These are phyloP conservation scores for Flaveria linearis DNA, from an alignment of 129 eudicot genomes.

Conservation along the genomic window DNA sequence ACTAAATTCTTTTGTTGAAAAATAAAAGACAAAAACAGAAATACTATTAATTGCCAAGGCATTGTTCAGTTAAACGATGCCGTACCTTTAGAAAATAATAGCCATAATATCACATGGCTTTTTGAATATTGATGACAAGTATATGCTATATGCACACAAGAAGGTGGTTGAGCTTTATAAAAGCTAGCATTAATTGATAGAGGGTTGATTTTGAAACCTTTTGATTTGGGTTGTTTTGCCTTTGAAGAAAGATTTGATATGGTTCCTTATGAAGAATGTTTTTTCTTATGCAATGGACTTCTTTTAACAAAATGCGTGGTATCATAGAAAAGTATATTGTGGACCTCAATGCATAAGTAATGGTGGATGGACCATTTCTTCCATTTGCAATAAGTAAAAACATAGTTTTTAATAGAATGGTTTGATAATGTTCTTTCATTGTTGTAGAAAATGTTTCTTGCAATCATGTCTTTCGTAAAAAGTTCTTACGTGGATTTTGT, in stretches of 20 bases:
- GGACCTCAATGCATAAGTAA: constrained; percentile 26
- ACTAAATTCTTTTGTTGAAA: too few relatives aligned
- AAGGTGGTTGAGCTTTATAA: constrained; percentile 41
- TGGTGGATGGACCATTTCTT: constrained; percentile 39
- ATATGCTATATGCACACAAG: constrained; percentile 23
- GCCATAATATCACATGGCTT: constrained; percentile 8
- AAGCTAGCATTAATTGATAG: constrained; percentile 32
- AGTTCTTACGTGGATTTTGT: not conserved
- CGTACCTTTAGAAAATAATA: constrained; percentile 1
- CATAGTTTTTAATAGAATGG: not conserved
- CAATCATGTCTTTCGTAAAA: not conserved
- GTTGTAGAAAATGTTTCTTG: not conserved
- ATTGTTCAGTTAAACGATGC: not conserved
- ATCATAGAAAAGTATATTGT: constrained; percentile 27
- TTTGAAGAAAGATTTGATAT: constrained; percentile 39
- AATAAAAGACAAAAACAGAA: too few relatives aligned
- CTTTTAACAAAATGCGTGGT: constrained; percentile 28
- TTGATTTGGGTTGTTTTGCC: constrained; percentile 35
- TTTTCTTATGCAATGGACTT: constrained; percentile 27
- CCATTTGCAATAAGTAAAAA: not conserved
- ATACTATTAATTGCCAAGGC: not conserved
- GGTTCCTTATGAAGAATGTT: constrained; percentile 41
- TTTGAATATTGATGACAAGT: constrained; percentile 31
- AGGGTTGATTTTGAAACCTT: constrained; percentile 23
- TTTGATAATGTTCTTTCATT: not conserved